Base-by-base conservation (phyloP, 2,329 filamentous ascomycete species). In the Diaporthe helianthi region DNA sequence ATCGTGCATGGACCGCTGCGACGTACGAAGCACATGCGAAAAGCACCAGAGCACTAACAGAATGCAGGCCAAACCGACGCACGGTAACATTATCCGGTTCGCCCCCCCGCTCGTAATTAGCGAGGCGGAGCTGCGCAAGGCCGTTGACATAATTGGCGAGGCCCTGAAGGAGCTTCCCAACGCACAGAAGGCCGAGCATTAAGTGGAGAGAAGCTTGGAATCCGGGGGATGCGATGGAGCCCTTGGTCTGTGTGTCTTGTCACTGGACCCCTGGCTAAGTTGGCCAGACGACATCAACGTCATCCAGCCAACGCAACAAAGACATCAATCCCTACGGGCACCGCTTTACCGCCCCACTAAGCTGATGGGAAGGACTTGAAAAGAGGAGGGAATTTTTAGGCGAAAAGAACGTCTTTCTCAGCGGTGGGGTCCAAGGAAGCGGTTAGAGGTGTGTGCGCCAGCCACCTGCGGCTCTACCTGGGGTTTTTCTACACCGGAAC, bases 21-120 rank as follows among this genome's bases (percentile, higher is more conserved):
- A 36, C 36, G 49, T 65, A 71, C 67, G 52, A 65, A n/a, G 26
- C 31, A 66, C 29, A 38, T n/a, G 33, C 46, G 60, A 41, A 60
- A 69, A 67, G 58, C 51, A 65, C 52, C 63, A 52, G 49, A 53
- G 22, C 4, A 54, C 71, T 76, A 67, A 76, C 71, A 36, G 76
- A 69, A 36, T 70, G 77, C 79, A 97, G 93, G 96, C 96, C 76
- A 99, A 99, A 87, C 96, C 96, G 36, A 99, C 96, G 8, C 96
- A 99, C 81, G 91, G 97, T 78, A 98, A 98, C 82, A 98, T 99
- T 80, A 99, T 99, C 79, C 92, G 96, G 69, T 91, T 99, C 72
- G 96, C 96, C n/a, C 96, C 96, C 55, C 96, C 96, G 24, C 85
- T 99, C 67, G 94, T 99, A 73, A 98, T 99, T 76, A 94, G 91